phyloP scores from a whole-genome alignment of 768 basidiomycete genomes.

The Leucocoprinus leucothites region DNA sequence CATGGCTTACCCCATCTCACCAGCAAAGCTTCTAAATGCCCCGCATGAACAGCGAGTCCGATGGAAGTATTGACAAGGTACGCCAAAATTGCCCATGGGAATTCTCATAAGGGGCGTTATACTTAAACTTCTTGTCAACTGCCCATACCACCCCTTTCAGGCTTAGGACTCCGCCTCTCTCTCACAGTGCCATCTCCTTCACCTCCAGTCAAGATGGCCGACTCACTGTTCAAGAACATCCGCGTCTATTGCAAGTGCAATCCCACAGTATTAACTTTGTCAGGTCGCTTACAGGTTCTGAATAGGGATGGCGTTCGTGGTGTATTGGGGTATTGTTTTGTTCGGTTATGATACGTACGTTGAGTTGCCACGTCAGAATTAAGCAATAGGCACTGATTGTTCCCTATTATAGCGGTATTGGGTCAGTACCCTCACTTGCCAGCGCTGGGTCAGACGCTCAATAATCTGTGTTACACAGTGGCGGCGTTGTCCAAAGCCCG shows the following conservation, averaged over 20 bases:
- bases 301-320: slow-evolving; percentile 68
- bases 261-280: too few relatives aligned
- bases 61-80: neutral
- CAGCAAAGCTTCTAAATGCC: neutral
- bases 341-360: slow-evolving; percentile 80
- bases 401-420: slow-evolving; percentile 22
- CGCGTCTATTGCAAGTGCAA: slow-evolving; percentile 59
- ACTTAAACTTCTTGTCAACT: neutral
- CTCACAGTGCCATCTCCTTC: neutral
- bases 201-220: neutral
- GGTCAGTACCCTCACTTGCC: slow-evolving; percentile 12
- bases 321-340: slow-evolving; percentile 77
- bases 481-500: slow-evolving; percentile 64
- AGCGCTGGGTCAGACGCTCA: neutral
- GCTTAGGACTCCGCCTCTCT: neutral
- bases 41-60: slow-evolving; percentile 5
- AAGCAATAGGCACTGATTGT: neutral
- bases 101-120: neutral
- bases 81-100: neutral
- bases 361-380: neutral
- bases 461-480: slow-evolving; percentile 33
- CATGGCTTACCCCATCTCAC: neutral
- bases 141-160: neutral
- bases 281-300: slow-evolving; percentile 1
- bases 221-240: slow-evolving; percentile 39